Percentiles rank a stretch among this genome's conserved stretches.
Evolutionary conservation across 2,329 filamentous ascomycete species (phyloP).

Genomic region (Hypoxylon sp.): DNA sequence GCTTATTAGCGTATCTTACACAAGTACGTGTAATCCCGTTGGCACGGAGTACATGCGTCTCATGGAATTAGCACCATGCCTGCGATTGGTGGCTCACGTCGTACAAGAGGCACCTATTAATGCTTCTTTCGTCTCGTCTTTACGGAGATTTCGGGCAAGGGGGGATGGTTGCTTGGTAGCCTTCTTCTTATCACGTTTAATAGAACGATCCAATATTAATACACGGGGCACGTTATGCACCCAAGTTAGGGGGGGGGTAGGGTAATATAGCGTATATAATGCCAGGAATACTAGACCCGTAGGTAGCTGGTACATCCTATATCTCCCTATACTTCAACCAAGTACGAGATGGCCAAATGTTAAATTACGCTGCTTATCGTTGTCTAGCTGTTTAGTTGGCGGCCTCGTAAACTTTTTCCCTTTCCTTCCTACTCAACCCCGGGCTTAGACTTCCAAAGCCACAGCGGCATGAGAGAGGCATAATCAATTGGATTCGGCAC

Average conservation of each 20-base stretch:
- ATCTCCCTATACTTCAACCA: constrained; percentile 29
- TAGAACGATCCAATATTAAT: constrained; percentile 41
- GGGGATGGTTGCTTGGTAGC: constrained; percentile 2
- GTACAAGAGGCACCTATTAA: constrained; percentile 32
- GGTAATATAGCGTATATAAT: constrained; percentile 5
- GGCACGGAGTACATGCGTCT: constrained; percentile 42
- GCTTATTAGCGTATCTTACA: constrained; percentile 33
- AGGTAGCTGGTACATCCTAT: constrained; percentile 32
- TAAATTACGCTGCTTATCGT: constrained; percentile 37
- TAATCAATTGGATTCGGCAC: constrained; percentile 20
- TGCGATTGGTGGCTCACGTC: constrained; percentile 34
- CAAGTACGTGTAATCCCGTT: constrained; percentile 39
- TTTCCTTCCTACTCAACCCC: constrained; percentile 3
- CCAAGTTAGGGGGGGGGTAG: constrained; percentile 26
- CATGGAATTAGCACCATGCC: constrained; percentile 24
- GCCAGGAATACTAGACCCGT: constrained; percentile 24
- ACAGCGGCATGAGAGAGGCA: constrained; percentile 29
- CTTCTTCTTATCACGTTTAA: constrained; percentile 36
- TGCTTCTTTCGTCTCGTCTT: constrained; percentile 36
- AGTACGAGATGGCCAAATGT: constrained; percentile 35
- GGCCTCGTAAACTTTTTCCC: constrained; percentile 32
- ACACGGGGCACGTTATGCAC: constrained; percentile 38
- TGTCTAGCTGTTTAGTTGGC: constrained; percentile 24
- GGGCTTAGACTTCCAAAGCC: constrained; percentile 37
- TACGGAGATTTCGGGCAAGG: constrained; percentile 38